Conservation (phyloP, 768 basidiomycete species). For the Dendrothele bispora region DNA sequence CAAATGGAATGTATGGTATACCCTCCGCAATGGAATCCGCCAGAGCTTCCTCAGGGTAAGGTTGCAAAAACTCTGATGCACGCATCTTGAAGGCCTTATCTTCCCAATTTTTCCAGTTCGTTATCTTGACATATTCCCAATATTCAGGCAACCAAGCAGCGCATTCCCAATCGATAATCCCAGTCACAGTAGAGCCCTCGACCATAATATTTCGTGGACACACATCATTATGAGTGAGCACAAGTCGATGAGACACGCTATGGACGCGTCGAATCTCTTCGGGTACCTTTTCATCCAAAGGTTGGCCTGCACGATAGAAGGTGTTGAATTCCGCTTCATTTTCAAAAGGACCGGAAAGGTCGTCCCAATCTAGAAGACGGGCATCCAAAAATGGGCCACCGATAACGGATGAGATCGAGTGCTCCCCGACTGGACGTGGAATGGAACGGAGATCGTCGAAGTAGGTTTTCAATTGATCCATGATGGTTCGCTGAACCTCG, state of each 20-base stretch:
- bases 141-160: constrained; percentile 35
- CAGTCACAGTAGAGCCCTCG: constrained; percentile 25
- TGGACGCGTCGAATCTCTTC: not conserved
- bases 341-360: constrained; percentile 6
- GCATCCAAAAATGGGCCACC: constrained; percentile 7
- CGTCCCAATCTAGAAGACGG: not conserved
- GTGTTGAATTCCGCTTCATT: constrained; percentile 10
- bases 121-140: constrained; percentile 31
- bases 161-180: constrained; percentile 37
- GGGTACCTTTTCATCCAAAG: not conserved
- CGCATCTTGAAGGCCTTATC: no score
- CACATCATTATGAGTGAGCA: constrained; percentile 42
- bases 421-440: not conserved
- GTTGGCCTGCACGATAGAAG: not conserved
- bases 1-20: no score
- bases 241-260: constrained; percentile 7
- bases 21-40: no score
- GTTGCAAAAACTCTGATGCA: no score
- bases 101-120: no score
- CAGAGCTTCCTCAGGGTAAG: no score
- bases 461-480: constrained; percentile 1
- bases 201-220: constrained; percentile 44
- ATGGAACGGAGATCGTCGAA: constrained; percentile 3
- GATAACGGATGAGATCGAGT: constrained; percentile 3
- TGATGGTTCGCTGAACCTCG: not conserved